A percentile compares a stretch with the other conserved stretches of the same genome.
phyloP scores from a whole-genome alignment of 768 basidiomycete species.

The Grammothele lineata region DNA sequence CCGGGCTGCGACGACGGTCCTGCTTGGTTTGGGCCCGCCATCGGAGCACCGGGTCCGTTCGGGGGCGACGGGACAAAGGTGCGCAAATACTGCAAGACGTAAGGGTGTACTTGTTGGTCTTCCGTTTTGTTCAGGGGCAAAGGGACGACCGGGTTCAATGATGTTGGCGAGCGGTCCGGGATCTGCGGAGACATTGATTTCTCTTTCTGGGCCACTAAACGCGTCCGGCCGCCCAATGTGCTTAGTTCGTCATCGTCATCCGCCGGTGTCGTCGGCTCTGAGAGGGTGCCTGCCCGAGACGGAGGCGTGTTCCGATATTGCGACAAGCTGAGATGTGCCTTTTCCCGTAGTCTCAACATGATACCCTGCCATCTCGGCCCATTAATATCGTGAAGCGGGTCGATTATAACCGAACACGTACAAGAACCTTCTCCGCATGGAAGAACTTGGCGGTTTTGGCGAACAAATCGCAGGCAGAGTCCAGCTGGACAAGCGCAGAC shows the following conservation, averaged over 20 bases:
- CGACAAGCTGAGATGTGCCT: constrained; percentile 37
- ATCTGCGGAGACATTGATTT: constrained; percentile 26
- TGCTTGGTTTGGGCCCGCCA: constrained; percentile 16
- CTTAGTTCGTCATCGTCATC: constrained; percentile 58
- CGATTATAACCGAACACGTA: constrained; percentile 23
- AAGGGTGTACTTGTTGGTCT: constrained; percentile 51
- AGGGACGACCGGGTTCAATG: constrained; percentile 69
- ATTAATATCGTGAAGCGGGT: not conserved
- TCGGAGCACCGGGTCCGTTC: constrained; percentile 20
- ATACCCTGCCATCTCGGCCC: constrained; percentile 42
- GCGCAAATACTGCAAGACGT: constrained; percentile 63
- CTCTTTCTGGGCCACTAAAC: constrained; percentile 50
- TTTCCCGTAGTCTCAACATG: constrained; percentile 51
- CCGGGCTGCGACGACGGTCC: constrained; percentile 14
- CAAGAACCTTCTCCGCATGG: constrained; percentile 57
- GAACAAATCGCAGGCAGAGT: constrained; percentile 59
- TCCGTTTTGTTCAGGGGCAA: constrained; percentile 53
- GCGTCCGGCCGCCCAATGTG: constrained; percentile 58
- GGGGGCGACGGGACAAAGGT: constrained; percentile 44
- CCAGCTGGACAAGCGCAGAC: constrained; percentile 61
- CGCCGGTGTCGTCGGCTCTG: constrained; percentile 43
- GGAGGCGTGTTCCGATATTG: constrained; percentile 32
- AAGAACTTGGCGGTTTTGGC: constrained; percentile 48
- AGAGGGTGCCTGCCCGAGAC: constrained; percentile 29
- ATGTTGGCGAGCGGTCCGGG: constrained; percentile 64